These are phyloP conservation scores for Salvia splendens DNA, from an alignment of 257 asterid genomes.

Conservation along the genomic window DNA sequence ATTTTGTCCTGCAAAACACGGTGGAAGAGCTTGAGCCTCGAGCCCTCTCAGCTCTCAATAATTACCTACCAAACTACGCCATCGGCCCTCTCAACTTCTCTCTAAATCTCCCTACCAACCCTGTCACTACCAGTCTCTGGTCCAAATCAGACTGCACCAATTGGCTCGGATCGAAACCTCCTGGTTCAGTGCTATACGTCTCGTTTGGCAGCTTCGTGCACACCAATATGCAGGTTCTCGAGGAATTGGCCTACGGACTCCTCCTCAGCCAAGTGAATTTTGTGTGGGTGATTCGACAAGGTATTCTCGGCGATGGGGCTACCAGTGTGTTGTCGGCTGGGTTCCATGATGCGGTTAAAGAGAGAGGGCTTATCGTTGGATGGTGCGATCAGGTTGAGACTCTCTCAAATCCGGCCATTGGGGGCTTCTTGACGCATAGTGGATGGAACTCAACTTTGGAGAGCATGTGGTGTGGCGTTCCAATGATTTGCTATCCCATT, in stretches of 20 bases:
- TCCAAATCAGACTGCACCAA: slow-evolving; percentile 6
- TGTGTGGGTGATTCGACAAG: slow-evolving; percentile 23
- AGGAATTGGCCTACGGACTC: slow-evolving; percentile 24
- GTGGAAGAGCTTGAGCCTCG: slow-evolving; percentile 57
- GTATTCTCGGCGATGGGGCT: background rate
- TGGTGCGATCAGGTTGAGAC: slow-evolving; percentile 25
- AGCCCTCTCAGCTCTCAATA: slow-evolving; percentile 41
- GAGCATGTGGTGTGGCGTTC: slow-evolving; percentile 28
- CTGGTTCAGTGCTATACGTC: slow-evolving; percentile 22
- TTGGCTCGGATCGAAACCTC: slow-evolving; percentile 30
- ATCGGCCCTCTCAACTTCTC: slow-evolving; percentile 55
- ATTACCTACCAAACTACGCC: slow-evolving; percentile 42
- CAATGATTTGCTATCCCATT: slow-evolving; percentile 20
- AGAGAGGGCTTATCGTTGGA: slow-evolving; percentile 5
- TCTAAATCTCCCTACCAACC: background rate
- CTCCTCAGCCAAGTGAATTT: slow-evolving; percentile 19
- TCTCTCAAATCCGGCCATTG: slow-evolving; percentile 14
- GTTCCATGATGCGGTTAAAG: background rate
- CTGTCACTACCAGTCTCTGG: slow-evolving; percentile 30
- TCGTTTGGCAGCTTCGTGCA: slow-evolving; percentile 27
- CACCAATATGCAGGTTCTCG: background rate
- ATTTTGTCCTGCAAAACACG: slow-evolving; percentile 56
- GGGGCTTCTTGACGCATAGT: slow-evolving; percentile 27
- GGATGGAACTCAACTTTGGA: slow-evolving; percentile 33
- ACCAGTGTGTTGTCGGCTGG: background rate